Conservation (phyloP, 306 rosid genomes). For the Bauhinia variegata region DNA sequence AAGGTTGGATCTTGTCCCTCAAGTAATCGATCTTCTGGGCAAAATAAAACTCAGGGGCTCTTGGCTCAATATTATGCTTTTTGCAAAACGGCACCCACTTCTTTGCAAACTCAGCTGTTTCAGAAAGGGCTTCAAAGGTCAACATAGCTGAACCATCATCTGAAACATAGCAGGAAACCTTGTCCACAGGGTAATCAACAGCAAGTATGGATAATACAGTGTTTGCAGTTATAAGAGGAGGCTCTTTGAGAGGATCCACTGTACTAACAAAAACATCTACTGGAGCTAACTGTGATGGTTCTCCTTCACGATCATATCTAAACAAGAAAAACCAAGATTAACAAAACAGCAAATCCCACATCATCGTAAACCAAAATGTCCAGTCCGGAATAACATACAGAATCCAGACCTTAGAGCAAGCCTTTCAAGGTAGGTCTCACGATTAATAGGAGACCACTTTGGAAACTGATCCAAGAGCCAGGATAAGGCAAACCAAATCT, state of each 20-base stretch:
- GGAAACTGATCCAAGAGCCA: constrained; percentile 95
- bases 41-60: constrained; percentile 94
- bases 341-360: constrained; percentile 29
- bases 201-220: constrained; percentile 88
- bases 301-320: constrained; percentile 92
- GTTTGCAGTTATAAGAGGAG: constrained; percentile 91
- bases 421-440: constrained; percentile 90
- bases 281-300: constrained; percentile 82
- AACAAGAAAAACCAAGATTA: constrained; percentile 38
- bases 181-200: constrained; percentile 89
- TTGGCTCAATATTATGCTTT: constrained; percentile 76
- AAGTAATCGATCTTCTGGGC: constrained; percentile 82
- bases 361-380: constrained; percentile 10
- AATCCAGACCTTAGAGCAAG: constrained; percentile 70
- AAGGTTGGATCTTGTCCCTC: constrained; percentile 86
- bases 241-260: constrained; percentile 89
- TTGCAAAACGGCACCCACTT: constrained; percentile 91
- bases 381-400: constrained; percentile 18
- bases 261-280: constrained; percentile 94
- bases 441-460: constrained; percentile 87
- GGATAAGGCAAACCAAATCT: constrained; percentile 92
- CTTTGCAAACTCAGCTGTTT: constrained; percentile 84
- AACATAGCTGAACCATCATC: constrained; percentile 96
- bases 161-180: constrained; percentile 91
- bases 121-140: constrained; percentile 84